Evolutionary conservation across 345 rosid genomes (phyloP), one percentile per base, ranked within the genome.

Genomic region (Arabis hirsuta): DNA sequence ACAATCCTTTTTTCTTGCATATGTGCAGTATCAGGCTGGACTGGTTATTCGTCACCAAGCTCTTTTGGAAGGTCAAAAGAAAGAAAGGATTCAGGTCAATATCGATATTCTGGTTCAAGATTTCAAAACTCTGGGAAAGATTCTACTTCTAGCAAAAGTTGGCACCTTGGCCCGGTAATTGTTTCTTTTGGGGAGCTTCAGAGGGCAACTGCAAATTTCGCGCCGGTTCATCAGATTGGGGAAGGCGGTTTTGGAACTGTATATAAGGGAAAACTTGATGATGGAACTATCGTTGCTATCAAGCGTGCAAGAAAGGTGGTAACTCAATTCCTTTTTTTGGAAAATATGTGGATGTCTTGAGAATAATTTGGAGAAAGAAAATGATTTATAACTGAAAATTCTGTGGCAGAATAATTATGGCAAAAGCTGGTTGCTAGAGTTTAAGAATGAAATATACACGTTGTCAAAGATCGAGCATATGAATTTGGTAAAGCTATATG

Each of bases 381-480:
- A 46, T 41, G n/a, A 11, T 55, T 2, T 57, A 58, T 73, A 66
- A 55, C 52, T 71, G 51, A 29, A 29, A 67, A 7, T 45, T 80
- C 0, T 78, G 71, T 80, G 71, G 77, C 91, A 86, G 97, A 82
- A 84, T 71, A 78, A 73, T 34, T 73, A 76, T 54, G 87, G 84
- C 32, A 81, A 56, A 54, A 68, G 67, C 79, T 71, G 78, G 70
- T 65, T 82, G 13, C 47, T 47, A 78, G 96, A 94, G 73, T 94
- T 89, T 89, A 83, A 81, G 87, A 94, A 94, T 58, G 98, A 91
- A 68, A 84, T 91, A 69, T 81, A 77, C 76, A 81, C 97, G 16
- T 66, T 91, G 78, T 91, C 97, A 3, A 86, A 91, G 88, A 89
- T 94, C 12, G 97, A 91, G 77, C 98, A 94, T 84, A 74, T 88